phyloP scores from a whole-genome alignment of 2,329 filamentous ascomycete genomes.

The Aspergillus aculeatinus region DNA sequence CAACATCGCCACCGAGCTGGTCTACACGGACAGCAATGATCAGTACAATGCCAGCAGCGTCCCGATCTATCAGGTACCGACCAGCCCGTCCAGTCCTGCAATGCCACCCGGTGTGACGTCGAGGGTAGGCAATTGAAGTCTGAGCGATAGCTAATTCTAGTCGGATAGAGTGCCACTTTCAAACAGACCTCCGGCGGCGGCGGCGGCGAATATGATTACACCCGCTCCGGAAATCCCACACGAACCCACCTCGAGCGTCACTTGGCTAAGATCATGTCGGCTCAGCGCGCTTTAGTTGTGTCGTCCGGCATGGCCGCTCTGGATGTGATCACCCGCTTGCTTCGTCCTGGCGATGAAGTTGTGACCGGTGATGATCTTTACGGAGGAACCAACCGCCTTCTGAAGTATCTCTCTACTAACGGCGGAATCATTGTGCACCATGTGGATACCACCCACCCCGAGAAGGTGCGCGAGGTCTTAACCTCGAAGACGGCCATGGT shows the following conservation, averaged over 20 bases:
- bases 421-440: constrained; percentile 93
- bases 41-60: constrained; percentile 96
- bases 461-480: constrained; percentile 67
- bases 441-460: constrained; percentile 83
- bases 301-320: constrained; percentile 96
- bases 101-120: not conserved
- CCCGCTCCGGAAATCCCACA: constrained; percentile 94
- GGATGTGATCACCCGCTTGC: constrained; percentile 89
- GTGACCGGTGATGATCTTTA: constrained; percentile 97
- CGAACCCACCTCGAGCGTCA: constrained; percentile 94
- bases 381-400: constrained; percentile 87
- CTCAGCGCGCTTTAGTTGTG: constrained; percentile 83
- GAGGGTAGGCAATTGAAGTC: no score
- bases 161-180: constrained; percentile 78
- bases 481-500: constrained; percentile 89
- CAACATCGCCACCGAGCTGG: constrained; percentile 90
- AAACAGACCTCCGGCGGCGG: constrained; percentile 82
- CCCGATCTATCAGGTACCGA: constrained; percentile 83
- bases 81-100: not conserved
- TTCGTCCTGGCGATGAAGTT: constrained; percentile 92
- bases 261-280: constrained; percentile 98
- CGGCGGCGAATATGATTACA: constrained; percentile 95
- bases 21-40: constrained; percentile 93
- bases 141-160: not conserved
- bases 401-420: constrained; percentile 87